Evolutionary conservation across 768 basidiomycete species (phyloP).

Genomic region (Antrodiella citrinella): DNA sequence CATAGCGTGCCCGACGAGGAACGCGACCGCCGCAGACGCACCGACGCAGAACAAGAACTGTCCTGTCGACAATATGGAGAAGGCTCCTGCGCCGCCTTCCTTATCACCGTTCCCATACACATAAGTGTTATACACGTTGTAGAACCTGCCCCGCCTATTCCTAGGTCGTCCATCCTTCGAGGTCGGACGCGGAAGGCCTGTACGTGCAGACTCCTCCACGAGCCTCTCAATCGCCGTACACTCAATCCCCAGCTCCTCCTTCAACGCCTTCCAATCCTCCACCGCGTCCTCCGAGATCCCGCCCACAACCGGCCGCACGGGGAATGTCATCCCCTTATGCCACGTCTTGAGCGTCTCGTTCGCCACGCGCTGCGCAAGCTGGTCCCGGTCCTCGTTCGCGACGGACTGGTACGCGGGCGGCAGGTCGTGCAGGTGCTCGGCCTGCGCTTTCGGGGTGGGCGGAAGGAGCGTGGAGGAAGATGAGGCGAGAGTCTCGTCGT

Average conservation of each 20-base stretch:
- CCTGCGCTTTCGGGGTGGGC: slow-evolving; percentile 51
- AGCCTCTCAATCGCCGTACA: slow-evolving; percentile 72
- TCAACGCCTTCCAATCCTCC: slow-evolving; percentile 74
- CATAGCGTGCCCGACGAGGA: slow-evolving; percentile 53
- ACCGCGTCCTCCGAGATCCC: slow-evolving; percentile 59
- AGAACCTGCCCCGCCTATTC: slow-evolving; percentile 43
- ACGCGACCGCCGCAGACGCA: slow-evolving; percentile 51
- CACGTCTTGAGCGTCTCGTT: slow-evolving; percentile 59
- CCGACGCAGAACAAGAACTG: slow-evolving; percentile 54
- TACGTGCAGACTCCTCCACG: slow-evolving; percentile 37
- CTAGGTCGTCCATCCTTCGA: slow-evolving; percentile 15
- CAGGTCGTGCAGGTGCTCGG: slow-evolving; percentile 36
- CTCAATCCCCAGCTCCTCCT: slow-evolving; percentile 71
- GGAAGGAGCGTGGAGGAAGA: slow-evolving; percentile 69
- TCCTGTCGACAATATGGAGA: slow-evolving; percentile 21
- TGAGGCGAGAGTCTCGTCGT: slow-evolving; percentile 54
- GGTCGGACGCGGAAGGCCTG: slow-evolving; percentile 21
- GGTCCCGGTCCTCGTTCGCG: slow-evolving; percentile 29
- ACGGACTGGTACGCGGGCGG: slow-evolving; percentile 71
- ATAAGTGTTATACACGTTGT: slow-evolving; percentile 82
- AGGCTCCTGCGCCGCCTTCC: slow-evolving; percentile 12
- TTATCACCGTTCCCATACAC: slow-evolving; percentile 40
- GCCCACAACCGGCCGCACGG: slow-evolving; percentile 34
- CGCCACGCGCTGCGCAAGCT: slow-evolving; percentile 43
- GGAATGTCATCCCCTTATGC: slow-evolving; percentile 51